Evolutionary conservation across 805 yeast genomes (phyloP), one percentile per base, ranked within the genome.

Genomic region (Maudiozyma serrabonitensis): DNA sequence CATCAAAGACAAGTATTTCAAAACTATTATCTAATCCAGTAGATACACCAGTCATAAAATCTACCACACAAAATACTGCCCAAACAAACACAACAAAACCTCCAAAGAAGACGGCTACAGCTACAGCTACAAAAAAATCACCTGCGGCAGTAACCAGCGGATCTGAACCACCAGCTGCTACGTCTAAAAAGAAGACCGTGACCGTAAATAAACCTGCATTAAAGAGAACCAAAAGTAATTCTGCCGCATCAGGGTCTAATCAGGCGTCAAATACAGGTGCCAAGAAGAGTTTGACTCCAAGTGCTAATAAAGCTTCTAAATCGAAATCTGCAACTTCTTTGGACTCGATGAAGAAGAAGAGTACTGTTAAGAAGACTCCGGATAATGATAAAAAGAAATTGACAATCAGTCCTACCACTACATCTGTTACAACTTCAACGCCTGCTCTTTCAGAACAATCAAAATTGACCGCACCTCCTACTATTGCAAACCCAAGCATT

Each of bases 401-500:
- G 18, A 23, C 16, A 9, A 18, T 15, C 21, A 16, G 18, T 5
- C 32, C 15, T 11, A 8, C 8, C 18, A n/a, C 13, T 23, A 19
- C 38, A 13, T 13, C 41, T 3, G 16, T 37, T 16, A 21, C 42
- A 19, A 39, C 16, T 4, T 26, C 37, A 50, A 47, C 45, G 2
- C 26, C 16, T 9, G n/a, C 31, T 23, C 21, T n/a, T 6, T 37
- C 45, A n/a, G 31, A 59, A 41, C 56, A 63, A 13, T 59, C 61
- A 7, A 58, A 55, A 40, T 42, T 61, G 16, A 51, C 54, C 4
- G 52, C 57, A 12, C 58, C 65, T 15, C 57, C 64, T 12, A 46
- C 54, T 15, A 49, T 60, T 8, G 56, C 56, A 18, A 53, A 59
- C 3, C 62, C 67, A 7, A 52, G 62, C 12, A 19, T 63, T 7